Conservation (phyloP, 2,329 filamentous ascomycete genomes). For the Hymenoscyphus scutula region DNA sequence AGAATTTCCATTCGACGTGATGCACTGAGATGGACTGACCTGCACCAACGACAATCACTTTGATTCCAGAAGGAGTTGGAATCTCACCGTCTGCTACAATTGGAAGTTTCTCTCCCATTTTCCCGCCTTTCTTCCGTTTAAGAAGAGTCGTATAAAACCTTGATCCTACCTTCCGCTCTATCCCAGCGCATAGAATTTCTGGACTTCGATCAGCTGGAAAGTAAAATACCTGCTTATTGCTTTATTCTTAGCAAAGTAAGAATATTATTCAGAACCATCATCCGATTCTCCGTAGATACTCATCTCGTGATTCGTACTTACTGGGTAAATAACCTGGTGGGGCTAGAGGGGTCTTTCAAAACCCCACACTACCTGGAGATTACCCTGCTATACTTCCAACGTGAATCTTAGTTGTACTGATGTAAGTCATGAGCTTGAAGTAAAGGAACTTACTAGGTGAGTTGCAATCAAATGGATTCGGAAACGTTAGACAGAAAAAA, state of each 20-base stretch:
- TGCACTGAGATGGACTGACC: constrained; percentile 12
- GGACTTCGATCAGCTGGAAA: background rate
- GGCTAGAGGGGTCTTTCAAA: background rate
- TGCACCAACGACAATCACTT: constrained; percentile 26
- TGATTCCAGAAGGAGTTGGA: constrained; percentile 22
- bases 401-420: background rate
- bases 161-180: background rate
- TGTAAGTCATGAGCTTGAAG: too few species aligned
- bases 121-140: background rate
- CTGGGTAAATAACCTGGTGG: background rate
- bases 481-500: too few species aligned
- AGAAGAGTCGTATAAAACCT: too few species aligned
- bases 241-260: background rate
- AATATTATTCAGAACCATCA: background rate
- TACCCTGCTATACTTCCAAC: background rate
- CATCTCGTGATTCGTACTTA: background rate
- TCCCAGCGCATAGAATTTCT: background rate
- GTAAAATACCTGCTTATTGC: background rate
- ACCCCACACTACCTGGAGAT: background rate
- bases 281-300: background rate
- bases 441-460: too few species aligned
- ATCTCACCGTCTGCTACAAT: constrained; percentile 16
- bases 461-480: too few species aligned
- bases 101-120: background rate
- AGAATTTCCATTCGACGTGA: background rate